Percentiles rank a stretch among this genome's conserved stretches.
These are phyloP conservation scores for Atractiella rhizophila DNA, from an alignment of 768 basidiomycete species.

Conservation along the genomic window DNA sequence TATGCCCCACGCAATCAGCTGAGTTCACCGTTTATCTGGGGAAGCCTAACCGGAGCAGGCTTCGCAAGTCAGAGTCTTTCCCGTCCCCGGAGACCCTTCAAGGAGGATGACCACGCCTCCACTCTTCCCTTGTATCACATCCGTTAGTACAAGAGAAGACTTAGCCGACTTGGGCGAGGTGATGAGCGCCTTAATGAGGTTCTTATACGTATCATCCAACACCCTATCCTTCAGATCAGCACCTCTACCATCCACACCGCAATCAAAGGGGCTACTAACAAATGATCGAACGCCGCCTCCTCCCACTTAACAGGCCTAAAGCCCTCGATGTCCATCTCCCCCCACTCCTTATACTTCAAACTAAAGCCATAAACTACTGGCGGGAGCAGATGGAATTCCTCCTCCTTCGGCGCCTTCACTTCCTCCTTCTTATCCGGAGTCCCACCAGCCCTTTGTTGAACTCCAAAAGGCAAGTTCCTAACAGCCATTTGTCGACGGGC, in stretches of 20 bases:
- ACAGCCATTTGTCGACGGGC: too few relatives aligned
- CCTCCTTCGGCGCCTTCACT: too few relatives aligned
- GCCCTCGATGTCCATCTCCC: neutral
- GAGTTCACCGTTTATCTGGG: too few relatives aligned
- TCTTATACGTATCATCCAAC: neutral
- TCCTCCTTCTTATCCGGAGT: too few relatives aligned
- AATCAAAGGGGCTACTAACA: too few relatives aligned
- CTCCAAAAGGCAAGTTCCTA: too few relatives aligned
- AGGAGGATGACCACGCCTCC: slow-evolving; percentile 7
- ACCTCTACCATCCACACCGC: too few relatives aligned
- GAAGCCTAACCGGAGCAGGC: slow-evolving; percentile 7
- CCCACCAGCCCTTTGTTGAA: too few relatives aligned
- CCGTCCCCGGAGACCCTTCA: slow-evolving; percentile 5
- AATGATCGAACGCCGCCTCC: neutral
- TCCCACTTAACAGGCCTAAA: neutral
- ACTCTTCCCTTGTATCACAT: slow-evolving; percentile 8
- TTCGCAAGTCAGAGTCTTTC: slow-evolving; percentile 9
- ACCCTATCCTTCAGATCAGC: slow-evolving; percentile 1
- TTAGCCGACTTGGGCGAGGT: too few relatives aligned
- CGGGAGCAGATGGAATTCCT: neutral
- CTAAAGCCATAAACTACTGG: slow-evolving; percentile 4
- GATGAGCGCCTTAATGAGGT: slow-evolving; percentile 1
- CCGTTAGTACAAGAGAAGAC: too few relatives aligned
- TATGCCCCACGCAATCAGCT: too few relatives aligned
- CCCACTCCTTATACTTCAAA: slow-evolving; percentile 4